Conservation (phyloP, 495 filamentous ascomycete species). For the Talaromyces liani region DNA sequence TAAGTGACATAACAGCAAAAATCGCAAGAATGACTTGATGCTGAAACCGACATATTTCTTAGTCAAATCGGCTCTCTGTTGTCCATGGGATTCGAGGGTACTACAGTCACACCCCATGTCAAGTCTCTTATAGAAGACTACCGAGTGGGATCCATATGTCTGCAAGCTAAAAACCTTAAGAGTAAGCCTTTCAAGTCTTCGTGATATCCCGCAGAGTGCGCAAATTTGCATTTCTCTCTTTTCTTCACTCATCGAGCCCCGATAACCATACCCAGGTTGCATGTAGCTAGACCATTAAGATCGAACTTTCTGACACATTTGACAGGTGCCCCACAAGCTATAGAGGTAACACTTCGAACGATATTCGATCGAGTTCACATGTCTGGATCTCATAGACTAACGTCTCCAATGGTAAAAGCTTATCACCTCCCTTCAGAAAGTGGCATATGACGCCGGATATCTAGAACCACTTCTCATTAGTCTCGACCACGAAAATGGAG, state of each 20-base stretch:
- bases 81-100: slow-evolving; percentile 8
- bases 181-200: neutral
- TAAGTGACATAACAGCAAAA: neutral
- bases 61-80: slow-evolving; percentile 3
- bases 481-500: slow-evolving; percentile 7
- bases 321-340: slow-evolving; percentile 2
- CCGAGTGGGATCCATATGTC: neutral
- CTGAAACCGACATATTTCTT: neutral
- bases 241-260: neutral
- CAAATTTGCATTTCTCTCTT: neutral
- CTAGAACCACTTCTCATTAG: slow-evolving; percentile 5
- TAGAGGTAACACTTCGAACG: slow-evolving; percentile 1
- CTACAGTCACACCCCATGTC: slow-evolving; percentile 5
- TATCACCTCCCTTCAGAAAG: slow-evolving; percentile 1
- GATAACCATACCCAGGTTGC: neutral
- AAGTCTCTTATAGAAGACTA: slow-evolving; percentile 5
- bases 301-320: neutral
- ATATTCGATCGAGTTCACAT: neutral
- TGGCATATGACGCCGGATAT: slow-evolving; percentile 4
- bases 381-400: neutral
- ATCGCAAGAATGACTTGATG: neutral
- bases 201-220: neutral
- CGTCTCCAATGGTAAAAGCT: neutral
- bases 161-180: slow-evolving; percentile 4
- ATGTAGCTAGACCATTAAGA: neutral